Base-by-base conservation (phyloP, 225 moss, liverwort and hornwort genomes). In the Lunularia cruciata region DNA sequence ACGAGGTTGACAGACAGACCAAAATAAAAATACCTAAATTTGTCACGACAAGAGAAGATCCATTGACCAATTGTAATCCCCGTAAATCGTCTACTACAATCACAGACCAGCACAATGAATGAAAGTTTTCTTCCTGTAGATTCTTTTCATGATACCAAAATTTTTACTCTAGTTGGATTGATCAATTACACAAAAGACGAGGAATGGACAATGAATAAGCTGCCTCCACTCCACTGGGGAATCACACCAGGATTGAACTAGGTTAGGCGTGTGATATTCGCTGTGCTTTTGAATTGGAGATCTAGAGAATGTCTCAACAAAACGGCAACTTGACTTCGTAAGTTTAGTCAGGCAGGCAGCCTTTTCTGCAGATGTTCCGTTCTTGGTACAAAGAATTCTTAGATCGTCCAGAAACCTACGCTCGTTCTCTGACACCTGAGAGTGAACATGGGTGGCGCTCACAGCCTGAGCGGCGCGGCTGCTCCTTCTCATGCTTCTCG, bases 41-140 rank as follows among this genome's bases (percentile, higher is more conserved):
- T 67, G 67, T 67, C 49, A 67, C 51, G 36, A 67, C 36, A 67
- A 67, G 67, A 67, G 51, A 32, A 67, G 67, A 67, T 49, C 67
- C 67, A 67, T 67, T 67, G 67, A 67, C 67, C 67, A 67, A 67
- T 49, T 67, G 67, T 51, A 67, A 67, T 67, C 67, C 67, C 67
- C 67, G 67, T 53, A 67, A 51, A 67, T 51, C 67, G 67, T 67
- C 67, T 67, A 67, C 67, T 67, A 67, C 67, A 67, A 67, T 51
- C 67, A 67, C 67, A 67, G 67, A 67, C 48, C 67, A 67, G 48
- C 67, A 51, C 33, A 67, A 49, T 53, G 52, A 51, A 66, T 66
- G 65, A 66, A 67, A 53, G n/a, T 25, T 49, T 26, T 52, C 19
- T 49, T 67, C n/a, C 63, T 26, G 11, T 2, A 38, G 16, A 46